A percentile compares a stretch with the other conserved stretches of the same genome.
Evolutionary conservation across 2,329 filamentous ascomycete species (phyloP).

Genomic region (Xylariales sp.): DNA sequence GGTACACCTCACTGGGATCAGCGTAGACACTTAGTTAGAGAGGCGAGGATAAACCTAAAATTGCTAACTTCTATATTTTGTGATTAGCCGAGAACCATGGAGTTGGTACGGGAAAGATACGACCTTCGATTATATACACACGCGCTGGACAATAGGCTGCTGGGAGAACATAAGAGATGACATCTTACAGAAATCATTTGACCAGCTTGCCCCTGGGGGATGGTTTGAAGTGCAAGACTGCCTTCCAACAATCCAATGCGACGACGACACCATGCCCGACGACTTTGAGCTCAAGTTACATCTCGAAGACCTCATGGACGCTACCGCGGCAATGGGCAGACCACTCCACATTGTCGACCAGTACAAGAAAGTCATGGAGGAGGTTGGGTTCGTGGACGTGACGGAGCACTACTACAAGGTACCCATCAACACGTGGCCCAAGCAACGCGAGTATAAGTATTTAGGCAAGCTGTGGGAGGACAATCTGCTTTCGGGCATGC

Average conservation of each 20-base stretch:
- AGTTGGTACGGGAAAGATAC: conserved; percentile 27
- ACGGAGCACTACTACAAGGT: conserved; percentile 48
- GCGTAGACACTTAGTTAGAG: no score
- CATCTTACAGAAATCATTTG: conserved; percentile 47
- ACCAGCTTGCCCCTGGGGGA: conserved; percentile 45
- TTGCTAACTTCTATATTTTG: not conserved
- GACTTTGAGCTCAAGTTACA: conserved; percentile 35
- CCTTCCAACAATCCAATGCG: conserved; percentile 31
- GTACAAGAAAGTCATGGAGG: conserved; percentile 33
- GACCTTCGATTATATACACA: conserved; percentile 52
- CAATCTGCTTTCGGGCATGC: conserved; percentile 37
- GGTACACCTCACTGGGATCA: no score
- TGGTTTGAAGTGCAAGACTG: conserved; percentile 52
- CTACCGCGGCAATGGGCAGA: conserved; percentile 31
- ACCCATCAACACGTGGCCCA: conserved; percentile 51
- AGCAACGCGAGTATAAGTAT: conserved; percentile 35
- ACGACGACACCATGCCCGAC: conserved; percentile 38
- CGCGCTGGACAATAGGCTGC: conserved; percentile 43
- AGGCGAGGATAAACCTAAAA: no score
- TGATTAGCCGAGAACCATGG: conserved; percentile 9
- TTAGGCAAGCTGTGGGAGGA: conserved; percentile 41
- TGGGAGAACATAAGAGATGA: conserved; percentile 44
- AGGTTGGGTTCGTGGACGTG: conserved; percentile 52
- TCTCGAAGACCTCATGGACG: conserved; percentile 33
- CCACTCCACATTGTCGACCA: conserved; percentile 28